A percentile compares a stretch with the other conserved stretches of the same genome.
phyloP scores from a whole-genome alignment of 2,329 filamentous ascomycete genomes.

The Teratosphaeria destructans region DNA sequence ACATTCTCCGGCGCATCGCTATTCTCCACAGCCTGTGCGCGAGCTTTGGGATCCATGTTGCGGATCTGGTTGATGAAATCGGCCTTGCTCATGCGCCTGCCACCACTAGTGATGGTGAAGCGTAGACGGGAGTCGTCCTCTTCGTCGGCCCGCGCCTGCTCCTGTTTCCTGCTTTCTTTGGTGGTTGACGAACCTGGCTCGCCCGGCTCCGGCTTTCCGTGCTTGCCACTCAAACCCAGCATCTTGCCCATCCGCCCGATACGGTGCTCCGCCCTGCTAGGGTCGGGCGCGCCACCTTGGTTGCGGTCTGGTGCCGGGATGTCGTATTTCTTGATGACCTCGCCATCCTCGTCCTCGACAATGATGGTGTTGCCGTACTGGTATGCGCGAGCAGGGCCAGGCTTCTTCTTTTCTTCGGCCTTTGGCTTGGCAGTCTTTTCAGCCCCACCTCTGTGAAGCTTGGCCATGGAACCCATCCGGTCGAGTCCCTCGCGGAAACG shows the following conservation, averaged over 20 bases:
- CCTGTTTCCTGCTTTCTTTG: constrained; percentile 4
- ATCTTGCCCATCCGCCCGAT: constrained; percentile 44
- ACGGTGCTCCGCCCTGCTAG: constrained; percentile 30
- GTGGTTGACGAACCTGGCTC: constrained; percentile 6
- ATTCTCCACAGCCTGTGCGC: constrained; percentile 39
- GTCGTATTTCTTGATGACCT: constrained; percentile 77
- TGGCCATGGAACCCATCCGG: constrained; percentile 30
- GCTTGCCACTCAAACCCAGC: constrained; percentile 33
- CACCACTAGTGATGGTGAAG: constrained; percentile 66
- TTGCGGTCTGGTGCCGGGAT: constrained; percentile 47
- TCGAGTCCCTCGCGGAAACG: constrained; percentile 31
- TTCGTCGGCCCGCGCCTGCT: constrained; percentile 28
- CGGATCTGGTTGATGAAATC: constrained; percentile 69
- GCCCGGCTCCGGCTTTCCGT: constrained; percentile 16
- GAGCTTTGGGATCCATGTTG: constrained; percentile 57
- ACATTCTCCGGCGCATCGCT: constrained; percentile 38
- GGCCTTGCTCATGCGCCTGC: constrained; percentile 65
- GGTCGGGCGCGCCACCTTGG: constrained; percentile 9
- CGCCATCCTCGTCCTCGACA: constrained; percentile 76
- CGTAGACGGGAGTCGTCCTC: constrained; percentile 62
- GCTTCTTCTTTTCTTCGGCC: constrained; percentile 37
- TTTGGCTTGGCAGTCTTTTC: constrained; percentile 20
- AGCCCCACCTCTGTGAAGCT: constrained; percentile 32
- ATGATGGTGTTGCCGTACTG: constrained; percentile 85
- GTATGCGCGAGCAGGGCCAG: constrained; percentile 70